Percentiles rank a stretch among this genome's conserved stretches.
Conservation (phyloP, 2,329 filamentous ascomycete genomes). For the Fusarium veterinarium region DNA sequence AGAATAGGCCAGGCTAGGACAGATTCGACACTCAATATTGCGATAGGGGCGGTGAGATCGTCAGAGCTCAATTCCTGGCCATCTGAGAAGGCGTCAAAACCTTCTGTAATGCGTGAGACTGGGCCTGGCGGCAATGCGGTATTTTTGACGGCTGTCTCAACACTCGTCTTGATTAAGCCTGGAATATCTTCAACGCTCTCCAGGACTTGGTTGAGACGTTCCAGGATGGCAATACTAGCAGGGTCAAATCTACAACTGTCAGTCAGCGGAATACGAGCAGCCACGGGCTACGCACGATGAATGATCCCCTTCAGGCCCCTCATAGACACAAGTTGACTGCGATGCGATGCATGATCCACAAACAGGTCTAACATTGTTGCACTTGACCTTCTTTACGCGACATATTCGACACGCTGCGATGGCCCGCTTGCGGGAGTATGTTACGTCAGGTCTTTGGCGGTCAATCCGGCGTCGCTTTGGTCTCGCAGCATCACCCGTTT, state of each 20-base stretch:
- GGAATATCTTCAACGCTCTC: background rate
- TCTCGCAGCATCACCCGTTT: background rate
- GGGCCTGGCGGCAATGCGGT: background rate
- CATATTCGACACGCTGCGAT: background rate
- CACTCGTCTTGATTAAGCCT: background rate
- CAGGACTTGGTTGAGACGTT: background rate
- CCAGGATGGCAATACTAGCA: background rate
- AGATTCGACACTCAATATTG: background rate
- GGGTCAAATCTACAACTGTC: background rate
- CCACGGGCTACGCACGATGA: background rate
- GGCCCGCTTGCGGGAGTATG: background rate
- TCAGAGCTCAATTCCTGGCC: background rate
- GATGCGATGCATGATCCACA: background rate
- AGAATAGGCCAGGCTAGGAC: background rate
- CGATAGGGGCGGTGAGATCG: background rate
- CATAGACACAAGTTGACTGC: background rate
- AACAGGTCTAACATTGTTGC: background rate
- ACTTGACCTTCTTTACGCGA: background rate
- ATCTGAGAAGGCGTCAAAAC: background rate
- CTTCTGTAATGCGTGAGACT: too few species aligned
- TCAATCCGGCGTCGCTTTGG: background rate
- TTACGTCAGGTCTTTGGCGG: background rate
- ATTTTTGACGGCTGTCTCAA: background rate
- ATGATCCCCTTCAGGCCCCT: background rate
- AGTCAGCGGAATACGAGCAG: background rate